Conservation (phyloP, 2,329 filamentous ascomycete species). For the Lizonia empirigonia region DNA sequence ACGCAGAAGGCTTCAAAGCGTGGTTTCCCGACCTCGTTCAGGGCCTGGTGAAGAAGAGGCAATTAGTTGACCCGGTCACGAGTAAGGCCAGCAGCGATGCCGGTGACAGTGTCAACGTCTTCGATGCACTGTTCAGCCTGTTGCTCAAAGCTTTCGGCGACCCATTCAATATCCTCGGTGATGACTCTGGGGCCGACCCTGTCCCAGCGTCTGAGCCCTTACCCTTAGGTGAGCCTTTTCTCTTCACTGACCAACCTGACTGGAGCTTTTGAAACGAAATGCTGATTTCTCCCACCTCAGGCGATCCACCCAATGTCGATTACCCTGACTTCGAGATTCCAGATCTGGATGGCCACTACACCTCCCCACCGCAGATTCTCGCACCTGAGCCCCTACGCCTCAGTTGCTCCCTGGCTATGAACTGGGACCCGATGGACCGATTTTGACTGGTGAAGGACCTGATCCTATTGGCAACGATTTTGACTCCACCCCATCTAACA, state of each 20-base stretch:
- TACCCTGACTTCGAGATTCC: constrained; percentile 12
- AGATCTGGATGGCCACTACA: constrained; percentile 5
- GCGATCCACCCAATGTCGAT: background rate
- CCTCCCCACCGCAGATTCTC: background rate
- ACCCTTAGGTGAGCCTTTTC: constrained; percentile 1
- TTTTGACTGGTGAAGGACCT: constrained; percentile 8
- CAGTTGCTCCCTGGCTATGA: constrained; percentile 4
- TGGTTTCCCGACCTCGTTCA: constrained; percentile 12
- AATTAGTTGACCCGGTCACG: constrained; percentile 10
- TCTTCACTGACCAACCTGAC: background rate
- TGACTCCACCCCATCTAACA: background rate
- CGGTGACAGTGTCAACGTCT: constrained; percentile 1
- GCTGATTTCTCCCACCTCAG: background rate
- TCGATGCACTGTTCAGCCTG: constrained; percentile 1
- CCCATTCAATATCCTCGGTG: constrained; percentile 1
- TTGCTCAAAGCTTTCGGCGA: constrained; percentile 3
- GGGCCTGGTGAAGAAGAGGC: constrained; percentile 5
- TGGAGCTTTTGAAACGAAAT: background rate
- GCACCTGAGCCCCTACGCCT: background rate
- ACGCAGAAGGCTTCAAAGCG: constrained; percentile 5
- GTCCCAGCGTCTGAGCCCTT: background rate
- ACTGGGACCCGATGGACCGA: constrained; percentile 1
- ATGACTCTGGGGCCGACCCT: background rate
- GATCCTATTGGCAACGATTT: too few relatives aligned
- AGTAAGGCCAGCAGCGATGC: constrained; percentile 6